Base-by-base conservation (phyloP, 2,329 filamentous ascomycete genomes). In the Teratosphaeria pseudoeucalypti region DNA sequence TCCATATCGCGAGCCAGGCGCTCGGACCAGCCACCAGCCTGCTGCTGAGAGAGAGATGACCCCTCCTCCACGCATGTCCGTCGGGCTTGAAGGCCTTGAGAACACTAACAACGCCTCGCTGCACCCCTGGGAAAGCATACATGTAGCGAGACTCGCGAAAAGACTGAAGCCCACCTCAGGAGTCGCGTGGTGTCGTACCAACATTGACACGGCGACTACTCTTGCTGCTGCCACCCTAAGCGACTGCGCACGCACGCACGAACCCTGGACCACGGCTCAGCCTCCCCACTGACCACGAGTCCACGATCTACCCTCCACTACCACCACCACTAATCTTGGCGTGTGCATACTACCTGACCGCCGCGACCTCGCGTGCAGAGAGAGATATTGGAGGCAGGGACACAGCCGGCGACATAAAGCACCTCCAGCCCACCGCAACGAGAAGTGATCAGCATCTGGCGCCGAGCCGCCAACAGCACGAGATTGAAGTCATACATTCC, bases 401-500 rank as follows among this genome's bases (percentile, higher is more conserved):
- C 43, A 23, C 6, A 27, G 26, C 32, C 32, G n/a, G 55, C 14
- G 16, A 58, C 23, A 58, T 58, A 58, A 58, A 53, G 52, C 34
- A 19, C 26, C 34, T 29, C 23, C 16, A 54, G 14, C 26, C 55
- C 39, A 34, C 57, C 60, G 6, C 57, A 55, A 55, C 19, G 29
- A 54, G 54, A 16, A 61, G 34, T n/a, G 60, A 61, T 59, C 57
- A 55, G 55, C 60, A 59, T 26, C 16, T 9, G 57, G 57, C 57
- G 57, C 57, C 57, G 19, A 12, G 52, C 52, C 60, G 57, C 54
- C 57, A 29, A 34, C 5, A 34, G 54, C n/a, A n/a, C 19, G 6
- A 26, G 11, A 58, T 11, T 34, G 12, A 16, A 53, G 56, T 27
- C 57, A 57, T 16, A 12, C 39, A 3, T 3, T 57, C 37, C 12